A percentile compares a stretch with the other conserved stretches of the same genome.
Conservation (phyloP, 140 eudicot genomes). For the Stevia rebaudiana region DNA sequence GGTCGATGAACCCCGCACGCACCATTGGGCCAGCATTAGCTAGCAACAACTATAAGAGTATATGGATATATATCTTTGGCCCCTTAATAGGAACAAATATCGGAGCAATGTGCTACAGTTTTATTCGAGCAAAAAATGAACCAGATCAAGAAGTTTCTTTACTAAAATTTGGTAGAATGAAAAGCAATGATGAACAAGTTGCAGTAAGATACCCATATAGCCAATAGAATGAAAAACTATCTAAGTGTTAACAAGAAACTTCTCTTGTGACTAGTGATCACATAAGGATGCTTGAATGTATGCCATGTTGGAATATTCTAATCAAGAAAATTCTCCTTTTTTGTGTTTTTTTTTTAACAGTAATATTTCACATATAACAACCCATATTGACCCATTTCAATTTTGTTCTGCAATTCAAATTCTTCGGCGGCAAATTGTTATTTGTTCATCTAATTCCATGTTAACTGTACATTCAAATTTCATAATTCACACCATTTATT, state of each 20-base stretch:
- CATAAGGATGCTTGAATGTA: not conserved
- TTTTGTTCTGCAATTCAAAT: too few species aligned
- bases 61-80: slow-evolving; percentile 5
- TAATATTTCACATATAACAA: too few species aligned
- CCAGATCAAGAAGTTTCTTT: not conserved
- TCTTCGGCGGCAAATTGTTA: too few species aligned
- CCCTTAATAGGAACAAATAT: slow-evolving; percentile 2
- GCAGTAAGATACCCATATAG: not conserved
- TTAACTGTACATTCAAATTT: too few species aligned
- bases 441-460: too few species aligned
- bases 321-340: too few species aligned
- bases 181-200: not conserved
- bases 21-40: slow-evolving; percentile 14
- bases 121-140: not conserved
- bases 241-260: not conserved
- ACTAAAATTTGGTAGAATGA: not conserved
- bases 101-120: slow-evolving; percentile 12
- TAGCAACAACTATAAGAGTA: slow-evolving; percentile 6
- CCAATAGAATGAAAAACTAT: not conserved
- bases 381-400: too few species aligned
- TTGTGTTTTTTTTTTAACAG: too few species aligned
- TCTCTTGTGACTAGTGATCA: not conserved
- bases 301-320: too few species aligned
- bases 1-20: slow-evolving; percentile 17
- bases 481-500: not conserved